phyloP scores from a whole-genome alignment of 257 asterid genomes.

The Eucommia ulmoides region DNA sequence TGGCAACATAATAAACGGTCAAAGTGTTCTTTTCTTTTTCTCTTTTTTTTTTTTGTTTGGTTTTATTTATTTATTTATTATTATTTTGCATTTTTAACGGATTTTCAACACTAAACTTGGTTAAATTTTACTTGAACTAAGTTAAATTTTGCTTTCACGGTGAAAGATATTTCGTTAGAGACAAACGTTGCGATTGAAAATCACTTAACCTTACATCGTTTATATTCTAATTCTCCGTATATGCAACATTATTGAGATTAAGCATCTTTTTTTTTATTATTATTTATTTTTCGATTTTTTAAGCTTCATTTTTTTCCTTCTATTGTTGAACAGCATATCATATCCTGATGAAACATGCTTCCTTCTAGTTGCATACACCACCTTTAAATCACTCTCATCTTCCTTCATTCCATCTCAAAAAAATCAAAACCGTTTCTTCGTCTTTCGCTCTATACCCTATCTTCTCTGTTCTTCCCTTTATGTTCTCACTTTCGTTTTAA shows the following conservation, averaged over 20 bases:
- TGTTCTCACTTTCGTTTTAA: background rate
- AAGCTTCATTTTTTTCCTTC: slow-evolving; percentile 23
- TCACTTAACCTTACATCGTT: background rate
- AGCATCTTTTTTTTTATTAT: slow-evolving; percentile 35
- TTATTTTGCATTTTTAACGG: too few species aligned
- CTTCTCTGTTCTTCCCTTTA: background rate
- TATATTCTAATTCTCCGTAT: slow-evolving; percentile 48
- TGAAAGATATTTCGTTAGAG: too few species aligned
- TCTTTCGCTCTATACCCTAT: background rate
- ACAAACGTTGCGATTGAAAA: too few species aligned
- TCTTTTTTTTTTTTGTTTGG: too few species aligned
- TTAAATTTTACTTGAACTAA: too few species aligned
- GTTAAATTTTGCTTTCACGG: too few species aligned
- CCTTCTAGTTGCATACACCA: slow-evolving; percentile 30
- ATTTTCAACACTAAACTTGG: too few species aligned
- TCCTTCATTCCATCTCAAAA: slow-evolving; percentile 14
- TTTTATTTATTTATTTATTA: too few species aligned
- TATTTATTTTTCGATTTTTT: slow-evolving; percentile 38
- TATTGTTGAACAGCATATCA: slow-evolving; percentile 5
- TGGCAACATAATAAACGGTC: too few species aligned
- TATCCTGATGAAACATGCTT: slow-evolving; percentile 13
- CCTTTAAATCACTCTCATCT: slow-evolving; percentile 19
- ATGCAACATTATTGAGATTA: slow-evolving; percentile 43
- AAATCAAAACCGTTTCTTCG: background rate
- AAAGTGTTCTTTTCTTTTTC: too few species aligned